Evolutionary conservation across 2,329 filamentous ascomycete species (phyloP).

Genomic region (Phoma sp.): DNA sequence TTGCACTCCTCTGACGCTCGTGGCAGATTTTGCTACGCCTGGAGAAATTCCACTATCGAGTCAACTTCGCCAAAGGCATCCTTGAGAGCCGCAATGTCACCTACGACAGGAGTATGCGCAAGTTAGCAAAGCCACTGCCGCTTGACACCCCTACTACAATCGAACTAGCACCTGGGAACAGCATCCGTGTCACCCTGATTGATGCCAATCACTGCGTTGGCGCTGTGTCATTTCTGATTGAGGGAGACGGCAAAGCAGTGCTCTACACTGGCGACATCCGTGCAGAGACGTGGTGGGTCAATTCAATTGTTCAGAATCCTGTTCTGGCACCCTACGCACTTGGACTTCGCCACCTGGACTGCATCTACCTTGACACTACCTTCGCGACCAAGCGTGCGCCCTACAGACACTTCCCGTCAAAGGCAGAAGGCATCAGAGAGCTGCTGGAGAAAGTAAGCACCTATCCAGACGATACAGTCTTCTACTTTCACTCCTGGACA

Average conservation of each 20-base stretch:
- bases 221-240: constrained; percentile 90
- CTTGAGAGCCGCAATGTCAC: constrained; percentile 76
- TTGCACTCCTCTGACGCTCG: not conserved
- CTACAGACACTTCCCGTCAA: constrained; percentile 63
- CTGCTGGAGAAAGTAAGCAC: constrained; percentile 71
- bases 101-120: constrained; percentile 75
- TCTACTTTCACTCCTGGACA: constrained; percentile 89
- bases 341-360: constrained; percentile 65
- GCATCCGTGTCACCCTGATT: constrained; percentile 82
- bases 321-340: constrained; percentile 74
- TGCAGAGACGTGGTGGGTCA: constrained; percentile 86
- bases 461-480: constrained; percentile 78
- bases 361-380: constrained; percentile 89
- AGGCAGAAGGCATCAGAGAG: constrained; percentile 79
- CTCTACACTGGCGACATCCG: constrained; percentile 91
- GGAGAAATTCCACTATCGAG: constrained; percentile 78
- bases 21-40: constrained; percentile 73
- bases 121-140: constrained; percentile 79
- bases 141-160: constrained; percentile 80
- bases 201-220: constrained; percentile 93
- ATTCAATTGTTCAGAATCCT: constrained; percentile 74
- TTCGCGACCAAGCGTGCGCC: constrained; percentile 64
- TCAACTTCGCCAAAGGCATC: constrained; percentile 81
- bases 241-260: constrained; percentile 73
- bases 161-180: constrained; percentile 72